These are phyloP conservation scores for Sporothrix mexicana DNA, from an alignment of 2,329 filamentous ascomycete species.

Conservation along the genomic window DNA sequence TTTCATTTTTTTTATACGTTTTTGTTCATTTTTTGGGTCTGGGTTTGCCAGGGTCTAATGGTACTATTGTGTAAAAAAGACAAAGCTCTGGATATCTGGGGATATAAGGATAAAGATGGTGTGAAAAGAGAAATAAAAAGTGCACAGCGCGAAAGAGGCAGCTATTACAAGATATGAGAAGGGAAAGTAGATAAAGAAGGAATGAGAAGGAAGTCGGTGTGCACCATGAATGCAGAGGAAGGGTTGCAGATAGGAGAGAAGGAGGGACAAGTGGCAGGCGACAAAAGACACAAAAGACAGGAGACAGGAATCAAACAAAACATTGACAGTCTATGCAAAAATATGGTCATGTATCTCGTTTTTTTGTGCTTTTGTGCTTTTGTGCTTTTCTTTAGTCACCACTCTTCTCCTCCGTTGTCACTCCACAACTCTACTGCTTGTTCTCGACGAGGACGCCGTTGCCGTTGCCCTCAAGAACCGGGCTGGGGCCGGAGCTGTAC, in stretches of 20 bases:
- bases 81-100: slow-evolving; percentile 30
- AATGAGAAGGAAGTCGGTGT: slow-evolving; percentile 13
- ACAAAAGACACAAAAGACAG: background rate
- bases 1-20: slow-evolving; percentile 11
- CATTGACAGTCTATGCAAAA: slow-evolving; percentile 10
- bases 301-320: background rate
- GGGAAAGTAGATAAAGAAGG: slow-evolving; percentile 5
- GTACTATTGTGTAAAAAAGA: slow-evolving; percentile 26
- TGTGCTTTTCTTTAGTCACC: background rate
- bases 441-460: slow-evolving; percentile 29
- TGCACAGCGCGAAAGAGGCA: slow-evolving; percentile 22
- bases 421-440: slow-evolving; percentile 34
- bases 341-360: slow-evolving; percentile 4
- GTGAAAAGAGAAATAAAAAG: slow-evolving; percentile 4
- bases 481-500: background rate
- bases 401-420: too few relatives aligned
- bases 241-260: background rate
- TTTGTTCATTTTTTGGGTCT: slow-evolving; percentile 9
- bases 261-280: background rate
- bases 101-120: background rate
- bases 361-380: background rate
- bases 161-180: slow-evolving; percentile 30
- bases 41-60: slow-evolving; percentile 24
- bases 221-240: background rate
- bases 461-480: slow-evolving; percentile 24